These are phyloP conservation scores for Sclerotinia trifoliorum DNA, from an alignment of 2,329 filamentous ascomycete genomes.

Conservation along the genomic window DNA sequence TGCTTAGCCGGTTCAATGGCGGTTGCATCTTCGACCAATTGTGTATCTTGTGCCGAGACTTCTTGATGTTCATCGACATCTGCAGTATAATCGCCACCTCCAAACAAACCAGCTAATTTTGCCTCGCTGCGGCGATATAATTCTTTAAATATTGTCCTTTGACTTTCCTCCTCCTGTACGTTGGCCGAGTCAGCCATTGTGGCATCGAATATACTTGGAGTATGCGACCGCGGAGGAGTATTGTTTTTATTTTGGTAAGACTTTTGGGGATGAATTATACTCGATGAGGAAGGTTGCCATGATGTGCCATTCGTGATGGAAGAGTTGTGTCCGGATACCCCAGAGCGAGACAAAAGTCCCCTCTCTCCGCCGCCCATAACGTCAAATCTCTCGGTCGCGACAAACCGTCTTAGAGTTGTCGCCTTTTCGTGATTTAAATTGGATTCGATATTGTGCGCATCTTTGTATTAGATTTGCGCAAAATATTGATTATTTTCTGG, in stretches of 20 bases:
- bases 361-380: conserved; percentile 27
- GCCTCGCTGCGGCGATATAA: conserved; percentile 75
- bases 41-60: conserved; percentile 36
- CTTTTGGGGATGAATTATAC: conserved; percentile 47
- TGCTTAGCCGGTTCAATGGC: conserved; percentile 48
- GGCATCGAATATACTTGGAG: conserved; percentile 40
- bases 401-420: conserved; percentile 32
- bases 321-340: conserved; percentile 28
- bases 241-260: conserved; percentile 62
- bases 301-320: conserved; percentile 46
- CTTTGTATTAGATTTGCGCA: conserved; percentile 19
- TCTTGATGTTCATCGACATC: conserved; percentile 34
- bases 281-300: conserved; percentile 61
- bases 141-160: conserved; percentile 69
- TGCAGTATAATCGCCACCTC: conserved; percentile 40
- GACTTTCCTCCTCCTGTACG: conserved; percentile 66
- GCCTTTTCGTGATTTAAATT: conserved; percentile 33
- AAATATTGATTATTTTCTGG: conserved; percentile 22
- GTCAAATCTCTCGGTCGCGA: conserved; percentile 28
- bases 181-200: conserved; percentile 49
- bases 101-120: conserved; percentile 75
- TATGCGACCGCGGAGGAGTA: conserved; percentile 43
- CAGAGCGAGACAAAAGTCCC: conserved; percentile 34
- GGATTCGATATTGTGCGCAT: conserved; percentile 23
- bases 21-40: conserved; percentile 49